Conservation (phyloP, 1,139 yeast species). For the Meyerozyma guilliermondii region DNA sequence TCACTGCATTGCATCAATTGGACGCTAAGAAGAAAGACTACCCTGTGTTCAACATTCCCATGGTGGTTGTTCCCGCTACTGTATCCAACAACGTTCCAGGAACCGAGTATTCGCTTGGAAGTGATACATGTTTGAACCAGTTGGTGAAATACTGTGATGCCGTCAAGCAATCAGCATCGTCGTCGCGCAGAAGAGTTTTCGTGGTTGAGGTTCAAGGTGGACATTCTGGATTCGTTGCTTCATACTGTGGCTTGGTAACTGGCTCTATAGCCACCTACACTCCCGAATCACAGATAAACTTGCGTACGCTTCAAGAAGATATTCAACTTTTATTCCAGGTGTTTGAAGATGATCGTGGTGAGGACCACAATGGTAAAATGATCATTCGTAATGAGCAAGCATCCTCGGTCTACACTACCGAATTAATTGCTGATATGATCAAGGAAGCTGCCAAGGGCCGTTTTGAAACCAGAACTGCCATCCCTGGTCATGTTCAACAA, state of each 20-base stretch:
- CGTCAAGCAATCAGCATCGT: conserved; percentile 90
- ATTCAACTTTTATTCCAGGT: conserved; percentile 64
- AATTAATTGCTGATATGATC: conserved; percentile 63
- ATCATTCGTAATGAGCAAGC: conserved; percentile 67
- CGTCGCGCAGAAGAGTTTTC: conserved; percentile 90
- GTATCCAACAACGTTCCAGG: conserved; percentile 98
- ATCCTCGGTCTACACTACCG: conserved; percentile 61
- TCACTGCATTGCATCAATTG: conserved; percentile 74
- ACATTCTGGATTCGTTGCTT: conserved; percentile 88
- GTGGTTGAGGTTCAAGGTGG: conserved; percentile 99
- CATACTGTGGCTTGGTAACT: conserved; percentile 80
- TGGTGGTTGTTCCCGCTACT: conserved; percentile 91
- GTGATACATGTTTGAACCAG: conserved; percentile 90
- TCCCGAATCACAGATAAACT: conserved; percentile 80
- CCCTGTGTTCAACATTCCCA: conserved; percentile 90
- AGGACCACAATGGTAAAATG: conserved; percentile 72
- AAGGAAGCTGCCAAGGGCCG: conserved; percentile 61
- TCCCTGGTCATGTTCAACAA: conserved; percentile 83
- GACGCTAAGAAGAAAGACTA: conserved; percentile 66
- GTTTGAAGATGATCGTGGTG: conserved; percentile 73
- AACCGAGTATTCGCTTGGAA: conserved; percentile 88
- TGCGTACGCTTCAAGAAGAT: conserved; percentile 72
- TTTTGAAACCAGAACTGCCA: conserved; percentile 72
- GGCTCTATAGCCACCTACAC: conserved; percentile 93
- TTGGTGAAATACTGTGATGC: conserved; percentile 91